Evolutionary conservation across 257 asterid species (phyloP), one percentile per base, ranked within the genome.

Genomic region (Mentha longifolia): DNA sequence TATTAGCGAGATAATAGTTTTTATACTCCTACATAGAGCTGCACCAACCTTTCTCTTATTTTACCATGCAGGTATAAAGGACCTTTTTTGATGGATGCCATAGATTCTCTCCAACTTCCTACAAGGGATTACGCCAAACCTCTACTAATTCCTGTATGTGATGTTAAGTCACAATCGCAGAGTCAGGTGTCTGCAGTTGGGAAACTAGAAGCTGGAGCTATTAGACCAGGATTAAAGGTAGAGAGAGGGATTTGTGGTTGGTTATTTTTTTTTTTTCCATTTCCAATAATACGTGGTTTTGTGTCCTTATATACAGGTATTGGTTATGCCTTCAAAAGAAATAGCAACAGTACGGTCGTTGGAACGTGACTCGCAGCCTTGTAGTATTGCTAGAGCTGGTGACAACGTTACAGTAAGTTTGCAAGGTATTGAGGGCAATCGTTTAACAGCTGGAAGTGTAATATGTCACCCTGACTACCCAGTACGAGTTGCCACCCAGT

Each of bases 381-480:
- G 89, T 65, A 81, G 74, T 73, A 61, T 80, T 59, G 99, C 99
- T 16, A 86, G 96, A 85, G 93, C 99, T 65, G 99, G 99, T 37
- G 99, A 94, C 79, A 91, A 88, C 71, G 95, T 88, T 57, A 82
- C 90, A 7, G 84, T 94, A 61, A 85, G 60, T 80, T 83, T 94
- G 71, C 97, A 86, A 81, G 96, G 97, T 51, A 83, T 86, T 25
- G 97, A 94, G 61, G 81, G 74, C 30, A 89, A 83, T 77, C 81
- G 67, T 9, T 87, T 94, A 75, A 67, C 74, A 47, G 84, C 96
- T 45, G 97, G 99, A 54, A 93, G 92, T 14, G 97, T 94, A 73
- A 68, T 94, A 74, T 94, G 99, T 71, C 97, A 94, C 82, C 97
- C 96, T 19, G 95, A 91, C 78, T 94, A 74, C 79, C 97, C 97